Evolutionary conservation across 257 asterid species (phyloP), one percentile per base, ranked within the genome.

Genomic region (Lycium barbarum): DNA sequence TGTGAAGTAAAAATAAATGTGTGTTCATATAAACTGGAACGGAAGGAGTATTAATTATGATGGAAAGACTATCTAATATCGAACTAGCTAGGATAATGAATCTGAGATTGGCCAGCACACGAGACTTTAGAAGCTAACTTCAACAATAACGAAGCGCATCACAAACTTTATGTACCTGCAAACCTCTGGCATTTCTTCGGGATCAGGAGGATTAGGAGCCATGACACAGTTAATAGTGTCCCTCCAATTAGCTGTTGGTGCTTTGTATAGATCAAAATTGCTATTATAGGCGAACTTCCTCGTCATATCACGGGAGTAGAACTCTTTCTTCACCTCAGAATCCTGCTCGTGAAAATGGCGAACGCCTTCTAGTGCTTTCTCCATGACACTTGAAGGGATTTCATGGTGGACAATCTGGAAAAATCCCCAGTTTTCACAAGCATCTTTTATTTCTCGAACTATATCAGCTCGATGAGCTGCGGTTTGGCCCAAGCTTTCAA

Each of bases 271-370:
- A 88, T 84, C 89, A 83, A 68, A 88, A n/a, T 86, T 88, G 47
- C 57, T 58, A 66, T 86, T 81, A 6, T 47, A 84, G 3, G 9
- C 6, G 15, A 86, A n/a, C 49, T 65, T 82, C 13, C 17, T 84
- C 0, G 61, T 84, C 0, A 53, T 2, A 82, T 86, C 86, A 3
- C 91, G 61, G 0, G 86, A 53, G 73, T 88, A 88, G 13, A 43
- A 82, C 43, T 35, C 49, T 55, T 86, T 88, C 88, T 70, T 88
- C 59, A 70, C 68, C 51, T 87, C 87, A 10, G 68, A 0, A 66
- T 88, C 89, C 65, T 84, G 86, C 84, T 89, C 91, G 7, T 86
- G 89, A 80, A 87, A 89, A 51, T 67, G 15, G 0, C 85, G 57
- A 0, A 47, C 84, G 0, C 88, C 88, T 8, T 72, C 88, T 9